Base-by-base conservation (phyloP, 345 rosid species). In the Stellera chamaejasme region DNA sequence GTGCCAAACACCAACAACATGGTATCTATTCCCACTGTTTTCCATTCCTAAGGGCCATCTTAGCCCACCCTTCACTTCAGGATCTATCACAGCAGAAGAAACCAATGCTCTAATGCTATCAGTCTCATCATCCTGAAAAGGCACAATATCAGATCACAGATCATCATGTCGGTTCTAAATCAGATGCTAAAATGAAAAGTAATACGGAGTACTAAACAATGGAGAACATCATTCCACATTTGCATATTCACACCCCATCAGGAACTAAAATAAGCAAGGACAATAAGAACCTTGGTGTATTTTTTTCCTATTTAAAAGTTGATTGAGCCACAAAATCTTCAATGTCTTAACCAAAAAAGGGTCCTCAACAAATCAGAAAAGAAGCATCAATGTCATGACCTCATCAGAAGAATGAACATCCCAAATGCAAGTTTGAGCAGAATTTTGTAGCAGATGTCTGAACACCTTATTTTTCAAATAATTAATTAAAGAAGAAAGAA, bases 31-130 rank as follows among this genome's bases (percentile, higher is more conserved):
- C 12, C 57, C 77, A 9, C 77, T 72, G 45, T 70, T 59, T 58
- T 64, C 32, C 75, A 68, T 72, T 48, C 76, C 81, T 27, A 74
- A 9, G 7, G 80, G 76, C 95, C 93, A 84, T 68, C 79, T 77
- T 61, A 87, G 57, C 41, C 96, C 88, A 15, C 95, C 93, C 66
- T 81, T 84, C 66, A 65, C 79, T 47, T 67, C 72, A 11, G 82
- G 71, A 72, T 84, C 90, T 62, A 81, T 12, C 56, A 78, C 66
- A 13, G 85, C 87, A 45, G 71, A 72, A 59, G 60, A 60, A 36
- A 90, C 52, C 65, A 87, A 58, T 23, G 55, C 67, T 27, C 52
- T 66, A 6, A 90, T 75, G 69, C 70, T 60, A 32, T 72, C 52
- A 52, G 58, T 65, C 73, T 82, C 90, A 13, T 79, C 77, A 27